Evolutionary conservation across 2,329 filamentous ascomycete species (phyloP), one percentile per base, ranked within the genome.

Genomic region (Fusarium transvaalense): DNA sequence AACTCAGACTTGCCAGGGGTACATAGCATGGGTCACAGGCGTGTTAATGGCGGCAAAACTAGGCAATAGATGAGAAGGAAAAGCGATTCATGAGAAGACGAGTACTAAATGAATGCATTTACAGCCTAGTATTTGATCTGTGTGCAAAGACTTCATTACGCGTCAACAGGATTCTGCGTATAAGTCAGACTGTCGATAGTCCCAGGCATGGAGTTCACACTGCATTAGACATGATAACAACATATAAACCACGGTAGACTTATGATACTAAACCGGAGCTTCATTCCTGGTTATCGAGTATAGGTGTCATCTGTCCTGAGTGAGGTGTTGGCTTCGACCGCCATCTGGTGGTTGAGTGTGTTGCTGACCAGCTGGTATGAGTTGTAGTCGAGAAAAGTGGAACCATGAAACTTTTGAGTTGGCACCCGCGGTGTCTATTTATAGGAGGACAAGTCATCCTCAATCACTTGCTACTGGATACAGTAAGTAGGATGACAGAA

Each of bases 351-450:
- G 59, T 64, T 43, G 47, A 63, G 35, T 66, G 64, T 71, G 68
- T 73, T 54, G 71, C 61, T 68, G 64, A 66, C 61, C 54, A 58
- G 71, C 47, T 70, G 42, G 51, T 48, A 59, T 60, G 66, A 71
- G 57, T 58, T 66, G 57, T 71, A 55, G 64, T 71, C 25, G 53
- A 45, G 46, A 62, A 66, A 64, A 65, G 71, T 72, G 66, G 66
- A 45, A 55, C 57, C 29, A 37, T 23, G 53, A 54, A 61, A 29
- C 53, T 60, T 67, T 56, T 32, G 39, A 31, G 19, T 19, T 48
- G 31, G 31, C 66, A 72, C 71, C 61, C 66, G 19, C 32, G 71
- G 71, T 10, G 71, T 73, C 42, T 31, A 12, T 5, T 8, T 60
- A 71, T 37, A 35, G 23, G 29, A 17, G 23, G 47, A 38, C 47